These are phyloP conservation scores for Serendipita vermifera DNA, from an alignment of 768 basidiomycete genomes.

Conservation along the genomic window DNA sequence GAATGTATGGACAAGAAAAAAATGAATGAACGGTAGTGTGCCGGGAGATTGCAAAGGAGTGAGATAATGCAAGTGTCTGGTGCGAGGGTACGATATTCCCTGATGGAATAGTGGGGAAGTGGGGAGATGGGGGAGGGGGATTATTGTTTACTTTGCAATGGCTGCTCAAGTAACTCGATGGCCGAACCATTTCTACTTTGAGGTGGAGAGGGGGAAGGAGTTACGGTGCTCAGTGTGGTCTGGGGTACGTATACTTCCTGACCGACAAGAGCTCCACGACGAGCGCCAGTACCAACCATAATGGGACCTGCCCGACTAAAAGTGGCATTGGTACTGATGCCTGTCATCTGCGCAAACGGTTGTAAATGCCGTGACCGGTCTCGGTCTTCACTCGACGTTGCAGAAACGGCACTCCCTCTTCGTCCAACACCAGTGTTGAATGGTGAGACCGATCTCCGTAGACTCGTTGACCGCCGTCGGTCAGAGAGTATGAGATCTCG, in stretches of 20 bases:
- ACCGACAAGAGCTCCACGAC: neutral
- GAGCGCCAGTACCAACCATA: neutral
- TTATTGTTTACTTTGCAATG: too few relatives aligned
- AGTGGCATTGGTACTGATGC: neutral
- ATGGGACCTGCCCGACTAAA: neutral
- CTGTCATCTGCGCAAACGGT: neutral
- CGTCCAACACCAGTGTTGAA: neutral
- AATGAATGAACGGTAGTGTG: too few relatives aligned
- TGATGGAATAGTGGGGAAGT: too few relatives aligned
- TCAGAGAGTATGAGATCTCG: neutral
- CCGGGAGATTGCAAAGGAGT: too few relatives aligned
- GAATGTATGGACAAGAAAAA: too few relatives aligned
- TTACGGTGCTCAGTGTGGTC: neutral
- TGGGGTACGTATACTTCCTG: neutral
- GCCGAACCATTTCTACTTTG: neutral
- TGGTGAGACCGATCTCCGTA: neutral
- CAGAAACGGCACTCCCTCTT: neutral
- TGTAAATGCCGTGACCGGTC: neutral
- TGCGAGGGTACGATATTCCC: too few relatives aligned
- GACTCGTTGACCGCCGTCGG: neutral
- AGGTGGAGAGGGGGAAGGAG: neutral
- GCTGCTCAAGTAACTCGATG: neutral
- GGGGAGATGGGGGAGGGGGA: too few relatives aligned
- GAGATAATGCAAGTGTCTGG: too few relatives aligned
- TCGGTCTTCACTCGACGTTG: neutral